Evolutionary conservation across 2,329 filamentous ascomycete genomes (phyloP), one percentile per base, ranked within the genome.

Genomic region (Zelopaecilomyces penicillatus): DNA sequence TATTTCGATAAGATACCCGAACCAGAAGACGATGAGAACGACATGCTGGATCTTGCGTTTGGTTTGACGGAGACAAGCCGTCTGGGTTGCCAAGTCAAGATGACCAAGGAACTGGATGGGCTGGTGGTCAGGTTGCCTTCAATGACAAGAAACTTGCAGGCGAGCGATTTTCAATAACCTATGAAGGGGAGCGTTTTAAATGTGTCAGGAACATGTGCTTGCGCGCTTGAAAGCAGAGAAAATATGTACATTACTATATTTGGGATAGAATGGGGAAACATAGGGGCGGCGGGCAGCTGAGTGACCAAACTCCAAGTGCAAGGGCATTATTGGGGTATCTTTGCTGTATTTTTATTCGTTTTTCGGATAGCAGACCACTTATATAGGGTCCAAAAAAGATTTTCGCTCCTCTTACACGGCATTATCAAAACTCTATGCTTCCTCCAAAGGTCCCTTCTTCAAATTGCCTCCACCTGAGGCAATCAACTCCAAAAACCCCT

Each of bases 91-190:
- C 90, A 96, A 70, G 86, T 98, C 28, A 74, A 80, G 61, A 96
- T 98, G 91, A 85, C 73, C 48, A 89, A 88, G 65, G 88, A 94
- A 54, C 67, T 97, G 52, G 86, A 97, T 61, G 93, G 93, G 0
- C 52, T 98, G 57, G 79, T 81, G 38, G 88, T 98, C 30, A 85
- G 80, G 64, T 68, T 98, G 58, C 93, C 93, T 9, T 82, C 81
- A 33, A 96, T 96, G 89, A 97, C 93, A 52, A 77, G 93, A 64
- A 98, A 98, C 61, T 59, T 98, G 67, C 93, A 98, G 69, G 87
- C 88, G 10, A 95, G 87, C 65, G 93, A 98, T 67, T 98, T 98
- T 57, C 70, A 73, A 56, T 61, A 50, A 57, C 44, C 39, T 8
- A 41, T 38, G 38, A 29, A 12, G 36, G 36, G 28, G 32, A 38